These are phyloP conservation scores for Cladophialophora chaetospira DNA, from an alignment of 2,329 filamentous ascomycete genomes.

Conservation along the genomic window DNA sequence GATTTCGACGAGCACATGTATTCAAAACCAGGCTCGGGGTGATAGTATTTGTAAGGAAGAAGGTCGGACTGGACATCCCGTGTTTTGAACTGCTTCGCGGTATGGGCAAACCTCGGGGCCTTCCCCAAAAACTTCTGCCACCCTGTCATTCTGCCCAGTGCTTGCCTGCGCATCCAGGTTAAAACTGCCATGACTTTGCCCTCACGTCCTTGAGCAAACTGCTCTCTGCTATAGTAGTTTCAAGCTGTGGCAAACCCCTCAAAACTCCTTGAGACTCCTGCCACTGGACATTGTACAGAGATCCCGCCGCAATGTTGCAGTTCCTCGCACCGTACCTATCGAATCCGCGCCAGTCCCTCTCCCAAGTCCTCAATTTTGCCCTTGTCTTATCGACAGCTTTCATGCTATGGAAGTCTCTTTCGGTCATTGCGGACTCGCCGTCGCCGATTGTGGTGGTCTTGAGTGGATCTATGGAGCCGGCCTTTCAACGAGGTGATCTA, in stretches of 20 bases:
- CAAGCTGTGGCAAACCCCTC: neutral
- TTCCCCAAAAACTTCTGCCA: conserved; percentile 1
- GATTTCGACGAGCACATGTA: too few species aligned
- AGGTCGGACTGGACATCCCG: too few species aligned
- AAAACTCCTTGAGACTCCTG: neutral
- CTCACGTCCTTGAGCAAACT: too few species aligned
- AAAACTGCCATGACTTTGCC: neutral
- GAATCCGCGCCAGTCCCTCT: conserved; percentile 77
- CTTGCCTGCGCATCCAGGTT: neutral
- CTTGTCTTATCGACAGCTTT: conserved; percentile 89
- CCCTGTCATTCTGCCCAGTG: conserved; percentile 5
- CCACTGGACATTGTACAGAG: neutral
- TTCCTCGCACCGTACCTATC: conserved; percentile 58
- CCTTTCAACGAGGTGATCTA: conserved; percentile 65
- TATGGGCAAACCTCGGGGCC: conserved; percentile 2
- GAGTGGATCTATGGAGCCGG: conserved; percentile 69
- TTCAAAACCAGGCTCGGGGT: too few species aligned
- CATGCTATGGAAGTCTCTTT: conserved; percentile 93
- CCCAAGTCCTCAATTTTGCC: conserved; percentile 85
- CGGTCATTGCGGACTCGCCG: conserved; percentile 72
- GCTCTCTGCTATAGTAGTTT: too few species aligned
- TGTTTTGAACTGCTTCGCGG: neutral
- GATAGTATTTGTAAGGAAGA: too few species aligned
- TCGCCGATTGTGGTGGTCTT: conserved; percentile 69
- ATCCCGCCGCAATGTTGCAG: conserved; percentile 62